Conservation (phyloP, 345 rosid genomes). For the Pugionium dolabratum region DNA sequence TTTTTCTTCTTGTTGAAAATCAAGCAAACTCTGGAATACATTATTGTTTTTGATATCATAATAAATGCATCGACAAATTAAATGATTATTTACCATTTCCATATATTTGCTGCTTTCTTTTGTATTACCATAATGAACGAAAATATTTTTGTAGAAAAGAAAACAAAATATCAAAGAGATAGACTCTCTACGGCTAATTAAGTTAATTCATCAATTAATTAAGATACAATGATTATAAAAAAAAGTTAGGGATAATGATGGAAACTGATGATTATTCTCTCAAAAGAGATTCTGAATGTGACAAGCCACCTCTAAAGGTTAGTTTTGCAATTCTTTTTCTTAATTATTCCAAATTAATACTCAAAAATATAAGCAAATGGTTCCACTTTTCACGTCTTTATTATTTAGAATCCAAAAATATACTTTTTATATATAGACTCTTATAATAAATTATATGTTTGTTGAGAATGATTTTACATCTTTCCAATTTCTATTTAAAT, state of each 20-base stretch:
- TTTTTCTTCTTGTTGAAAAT: not conserved
- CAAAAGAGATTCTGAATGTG: slow-evolving; percentile 18
- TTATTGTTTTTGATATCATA: too few relatives aligned
- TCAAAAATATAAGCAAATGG: not conserved
- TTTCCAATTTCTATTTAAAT: too few relatives aligned
- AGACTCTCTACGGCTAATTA: not conserved
- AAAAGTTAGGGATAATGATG: slow-evolving; percentile 24
- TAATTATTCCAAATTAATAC: slow-evolving; percentile 5
- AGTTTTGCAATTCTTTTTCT: slow-evolving; percentile 10
- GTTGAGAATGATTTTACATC: too few relatives aligned
- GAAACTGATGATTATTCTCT: not conserved
- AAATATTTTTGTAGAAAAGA: not conserved
- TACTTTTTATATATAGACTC: too few relatives aligned
- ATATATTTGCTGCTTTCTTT: not conserved
- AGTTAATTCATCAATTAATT: not conserved
- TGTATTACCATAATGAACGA: not conserved
- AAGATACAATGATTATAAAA: slow-evolving; percentile 3
- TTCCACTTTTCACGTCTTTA: slow-evolving; percentile 10
- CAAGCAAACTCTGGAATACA: not conserved
- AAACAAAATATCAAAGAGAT: not conserved
- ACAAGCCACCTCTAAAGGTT: slow-evolving; percentile 27
- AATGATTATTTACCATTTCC: not conserved
- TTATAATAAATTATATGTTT: too few relatives aligned
- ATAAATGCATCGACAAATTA: not conserved
- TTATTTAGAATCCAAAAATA: too few relatives aligned